Base-by-base conservation (phyloP, 73 alveolate species). In the Paramecium biaurelia region DNA sequence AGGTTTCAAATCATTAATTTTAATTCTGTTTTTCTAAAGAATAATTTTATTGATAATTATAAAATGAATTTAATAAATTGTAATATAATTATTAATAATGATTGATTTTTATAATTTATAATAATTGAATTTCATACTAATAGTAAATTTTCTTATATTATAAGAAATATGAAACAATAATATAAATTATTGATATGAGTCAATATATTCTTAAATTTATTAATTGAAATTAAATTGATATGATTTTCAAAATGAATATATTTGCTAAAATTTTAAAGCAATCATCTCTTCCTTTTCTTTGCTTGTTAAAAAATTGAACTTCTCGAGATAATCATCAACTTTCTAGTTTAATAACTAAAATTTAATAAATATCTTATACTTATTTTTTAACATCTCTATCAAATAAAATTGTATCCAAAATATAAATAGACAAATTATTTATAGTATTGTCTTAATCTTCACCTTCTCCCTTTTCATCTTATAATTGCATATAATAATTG, bases 401-500 rank as follows among this genome's bases (percentile, higher is more conserved):
- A 47, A 43, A 79, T 23, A 47, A 23, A 20, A 79, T 79, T 6
- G 90, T 63, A 79, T 79, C 90, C 15, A 79, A 47, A 43, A 45
- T 34, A 47, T 42, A 79, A 24, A 79, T 79, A 1, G 34, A 41
- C 15, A 79, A 47, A 79, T 79, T 79, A 43, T 41, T 79, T 21
- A 79, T 79, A 8, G 86, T 10, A 67, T 74, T 74, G 37, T 42
- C 56, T 79, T 23, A 11, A 41, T 14, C 28, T 12, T 43, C 32
- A 79, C 28, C n/a, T 42, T 24, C 7, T 7, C 56, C 74, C 28
- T 47, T 79, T 34, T 79, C 90, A 21, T 79, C 90, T 28, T 79
- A 45, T 34, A 79, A 79, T 79, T 79, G n/a, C 32, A 79, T 38
- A 24, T 79, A 79, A 47, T 79, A 79, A 45, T 79, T 79, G 24